Base-by-base conservation (phyloP, 2,329 filamentous ascomycete species). In the Nemania abortiva region DNA sequence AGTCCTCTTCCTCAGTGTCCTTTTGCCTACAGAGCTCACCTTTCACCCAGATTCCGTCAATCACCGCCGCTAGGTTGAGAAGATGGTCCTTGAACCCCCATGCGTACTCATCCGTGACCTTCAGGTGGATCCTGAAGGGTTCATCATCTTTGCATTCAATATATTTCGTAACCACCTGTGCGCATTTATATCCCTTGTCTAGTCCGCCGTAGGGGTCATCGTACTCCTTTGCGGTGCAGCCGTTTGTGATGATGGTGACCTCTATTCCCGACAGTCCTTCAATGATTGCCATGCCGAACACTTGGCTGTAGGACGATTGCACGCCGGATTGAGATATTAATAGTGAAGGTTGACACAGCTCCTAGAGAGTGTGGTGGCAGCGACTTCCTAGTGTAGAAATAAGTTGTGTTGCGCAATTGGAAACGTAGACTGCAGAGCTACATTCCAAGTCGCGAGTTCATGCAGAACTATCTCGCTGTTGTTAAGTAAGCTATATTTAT, bases 231-330 rank as follows among this genome's bases (percentile, higher is more conserved):
- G 74, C 70, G 0, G 59, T 58, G 9, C 65, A n/a, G 7, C 70
- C 71, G 24, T 74, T 63, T 15, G 75, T 70, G n/a, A 57, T 68
- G 31, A 78, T 52, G 0, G 71, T 73, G 20, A 77, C 68, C 18
- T 74, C 72, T 2, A 78, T 10, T 2, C 73, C 76, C 0, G 68
- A 70, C 1, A 77, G n/a, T 6, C 67, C 69, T 13, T 68, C 20
- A 24, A 77, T 65, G 22, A 78, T 59, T 2, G 74, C 75, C 77
- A 78, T 78, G 47, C 27, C 57, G 18, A 29, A 22, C n/a, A n/a
- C 9, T 37, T 10, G n/a, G 6, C n/a, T 27, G 45, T 7, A 5
- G 6, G 18, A 15, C 5, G 13, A 18, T 18, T 31, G 20, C 29
- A 7, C 6, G 3, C n/a, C 5, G 13, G 7, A 5, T n/a, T 49